Base-by-base conservation (phyloP, 306 rosid genomes). In the Rosa lucieae region DNA sequence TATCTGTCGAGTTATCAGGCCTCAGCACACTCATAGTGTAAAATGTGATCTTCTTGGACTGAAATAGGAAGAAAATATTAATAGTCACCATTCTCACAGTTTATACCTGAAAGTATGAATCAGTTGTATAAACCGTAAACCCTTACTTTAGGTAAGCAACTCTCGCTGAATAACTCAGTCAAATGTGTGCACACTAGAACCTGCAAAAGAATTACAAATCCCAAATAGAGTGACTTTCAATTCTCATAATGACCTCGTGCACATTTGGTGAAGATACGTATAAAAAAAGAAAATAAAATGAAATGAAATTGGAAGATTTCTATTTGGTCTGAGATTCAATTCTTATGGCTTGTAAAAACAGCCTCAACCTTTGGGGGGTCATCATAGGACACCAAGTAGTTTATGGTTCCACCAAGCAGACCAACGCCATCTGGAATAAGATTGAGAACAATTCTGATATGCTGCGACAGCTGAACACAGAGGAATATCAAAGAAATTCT, bases 131-230 rank as follows among this genome's bases (percentile, higher is more conserved):
- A 73, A 81, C 69, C 75, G 66, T 74, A 77, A 73, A 75, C 46
- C 49, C 67, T 58, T 69, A 95, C 98, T 92, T 87, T 82, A 68
- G 87, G 79, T 75, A 92, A 76, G 80, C 86, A 91, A 86, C 74
- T 80, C 81, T 91, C 92, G 76, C 93, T 84, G 86, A 95, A 82
- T 84, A 95, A 80, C 89, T 95, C 99, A 39, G 97, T 89, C 81
- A 95, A 87, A 92, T 95, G 99, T 74, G 98, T 95, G 87, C 97
- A 91, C 85, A 90, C 89, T 37, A 95, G 85, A 86, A 91, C 99
- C 99, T 95, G 82, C 80, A 88, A 74, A 82, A 73, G 69, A 76
- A 72, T 32, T 35, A 71, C 49, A 56, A 78, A 62, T n/a, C 44
- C 52, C 73, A 46, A 74, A 17, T 48, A 26, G 47, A 67, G 20